phyloP scores from a whole-genome alignment of 148 eudicot species.

The Tetragonia tetragonoides region DNA sequence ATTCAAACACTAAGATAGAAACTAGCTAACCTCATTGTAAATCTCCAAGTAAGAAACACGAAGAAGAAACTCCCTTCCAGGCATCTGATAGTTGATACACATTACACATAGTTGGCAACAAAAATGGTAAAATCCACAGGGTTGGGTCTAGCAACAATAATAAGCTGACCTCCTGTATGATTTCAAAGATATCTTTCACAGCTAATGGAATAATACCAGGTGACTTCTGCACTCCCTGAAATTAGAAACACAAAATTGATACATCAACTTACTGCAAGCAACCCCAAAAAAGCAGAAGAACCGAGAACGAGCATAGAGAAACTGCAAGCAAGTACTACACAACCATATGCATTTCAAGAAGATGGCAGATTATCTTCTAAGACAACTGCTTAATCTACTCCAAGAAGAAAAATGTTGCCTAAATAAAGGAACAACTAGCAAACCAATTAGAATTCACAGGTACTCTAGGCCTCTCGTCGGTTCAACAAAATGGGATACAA shows the following conservation, averaged over 20 bases:
- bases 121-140: not conserved
- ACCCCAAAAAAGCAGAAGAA: not conserved
- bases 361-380: not conserved
- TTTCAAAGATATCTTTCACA: constrained; percentile 77
- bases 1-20: not conserved
- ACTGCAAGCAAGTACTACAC: not conserved
- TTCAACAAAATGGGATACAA: not conserved
- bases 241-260: constrained; percentile 15
- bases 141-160: not conserved
- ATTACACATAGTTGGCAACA: not conserved
- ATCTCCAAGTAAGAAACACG: constrained; percentile 86
- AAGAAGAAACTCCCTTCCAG: constrained; percentile 76
- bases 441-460: not conserved
- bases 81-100: constrained; percentile 41
- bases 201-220: constrained; percentile 90
- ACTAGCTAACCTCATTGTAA: constrained; percentile 69
- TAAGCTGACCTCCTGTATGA: constrained; percentile 73
- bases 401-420: not conserved
- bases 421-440: not conserved
- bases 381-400: not conserved
- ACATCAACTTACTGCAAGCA: not conserved
- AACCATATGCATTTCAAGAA: not conserved
- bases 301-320: not conserved
- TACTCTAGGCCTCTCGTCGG: not conserved
- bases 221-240: constrained; percentile 72